Conservation (phyloP, 805 yeast species). For the Candida argentea region DNA sequence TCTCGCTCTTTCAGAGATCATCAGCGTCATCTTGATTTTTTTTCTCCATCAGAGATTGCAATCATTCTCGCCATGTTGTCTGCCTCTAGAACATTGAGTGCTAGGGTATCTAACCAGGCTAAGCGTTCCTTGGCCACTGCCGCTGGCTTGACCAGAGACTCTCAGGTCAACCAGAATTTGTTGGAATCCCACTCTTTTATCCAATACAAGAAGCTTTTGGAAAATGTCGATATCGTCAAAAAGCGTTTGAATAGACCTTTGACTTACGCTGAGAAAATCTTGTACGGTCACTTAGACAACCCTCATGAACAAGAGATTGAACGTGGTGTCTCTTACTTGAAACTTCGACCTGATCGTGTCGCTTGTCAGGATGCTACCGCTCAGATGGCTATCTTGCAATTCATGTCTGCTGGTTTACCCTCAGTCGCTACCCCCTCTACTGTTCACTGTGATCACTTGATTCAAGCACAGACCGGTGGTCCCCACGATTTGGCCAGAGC, state of each 20-base stretch:
- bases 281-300: slow-evolving; percentile 90
- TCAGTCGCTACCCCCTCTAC: slow-evolving; percentile 91
- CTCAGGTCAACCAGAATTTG: slow-evolving; percentile 72
- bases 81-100: slow-evolving; percentile 26
- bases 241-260: slow-evolving; percentile 78
- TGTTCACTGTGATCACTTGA: slow-evolving; percentile 95
- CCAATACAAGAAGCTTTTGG: slow-evolving; percentile 84
- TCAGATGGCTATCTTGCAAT: slow-evolving; percentile 95
- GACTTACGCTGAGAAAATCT: slow-evolving; percentile 90
- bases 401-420: slow-evolving; percentile 91
- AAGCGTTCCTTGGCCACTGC: slow-evolving; percentile 44
- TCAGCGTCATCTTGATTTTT: no score
- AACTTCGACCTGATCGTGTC: slow-evolving; percentile 94
- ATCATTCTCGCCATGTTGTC: slow-evolving; percentile 37
- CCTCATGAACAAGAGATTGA: slow-evolving; percentile 79
- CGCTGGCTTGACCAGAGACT: slow-evolving; percentile 49
- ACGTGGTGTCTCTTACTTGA: slow-evolving; percentile 86
- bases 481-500: slow-evolving; percentile 77
- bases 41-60: no score
- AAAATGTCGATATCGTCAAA: slow-evolving; percentile 78
- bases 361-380: slow-evolving; percentile 99
- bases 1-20: no score
- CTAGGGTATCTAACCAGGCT: slow-evolving; percentile 21
- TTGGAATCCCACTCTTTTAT: slow-evolving; percentile 78
- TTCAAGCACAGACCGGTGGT: slow-evolving; percentile 93